Percentiles rank a stretch among this genome's conserved stretches.
Conservation (phyloP, 352 stramenopile species). For the Phytophthora macrochlamydospora region DNA sequence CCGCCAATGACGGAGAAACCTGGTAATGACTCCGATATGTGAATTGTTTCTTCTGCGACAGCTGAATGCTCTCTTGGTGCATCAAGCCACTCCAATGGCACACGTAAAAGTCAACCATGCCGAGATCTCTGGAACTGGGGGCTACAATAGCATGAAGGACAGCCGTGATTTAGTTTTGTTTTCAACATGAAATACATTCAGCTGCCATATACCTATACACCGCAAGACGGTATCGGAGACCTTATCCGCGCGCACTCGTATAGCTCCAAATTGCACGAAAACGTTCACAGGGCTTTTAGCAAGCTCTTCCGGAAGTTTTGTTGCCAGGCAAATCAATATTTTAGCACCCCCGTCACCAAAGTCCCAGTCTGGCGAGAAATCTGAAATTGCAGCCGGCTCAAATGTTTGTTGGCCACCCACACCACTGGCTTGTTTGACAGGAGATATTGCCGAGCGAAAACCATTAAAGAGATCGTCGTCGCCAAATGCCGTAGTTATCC, state of each 20-base stretch:
- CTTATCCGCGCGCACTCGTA: slow-evolving; percentile 54
- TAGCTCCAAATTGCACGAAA: slow-evolving; percentile 77
- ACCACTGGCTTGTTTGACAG: slow-evolving; percentile 6
- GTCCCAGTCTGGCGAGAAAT: slow-evolving; percentile 89
- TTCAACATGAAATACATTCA: background rate
- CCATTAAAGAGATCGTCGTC: slow-evolving; percentile 45
- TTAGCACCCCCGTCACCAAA: slow-evolving; percentile 78
- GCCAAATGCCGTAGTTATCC: slow-evolving; percentile 24
- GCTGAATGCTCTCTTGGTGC: slow-evolving; percentile 38
- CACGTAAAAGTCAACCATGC: slow-evolving; percentile 66
- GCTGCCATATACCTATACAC: slow-evolving; percentile 59
- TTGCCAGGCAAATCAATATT: slow-evolving; percentile 77
- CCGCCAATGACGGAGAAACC: slow-evolving; percentile 34
- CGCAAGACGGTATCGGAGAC: slow-evolving; percentile 77
- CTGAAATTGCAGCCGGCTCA: slow-evolving; percentile 62
- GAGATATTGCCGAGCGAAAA: slow-evolving; percentile 1
- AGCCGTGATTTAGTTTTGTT: background rate
- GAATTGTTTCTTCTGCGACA: slow-evolving; percentile 58
- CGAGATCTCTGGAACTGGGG: slow-evolving; percentile 41
- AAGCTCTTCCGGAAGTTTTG: slow-evolving; percentile 38
- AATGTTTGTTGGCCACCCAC: slow-evolving; percentile 34
- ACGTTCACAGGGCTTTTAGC: slow-evolving; percentile 37
- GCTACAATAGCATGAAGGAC: slow-evolving; percentile 33
- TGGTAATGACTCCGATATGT: slow-evolving; percentile 61
- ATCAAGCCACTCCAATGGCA: slow-evolving; percentile 36